These are phyloP conservation scores for Plasmodium yoelii DNA, from an alignment of 169 alveolate genomes.

Conservation along the genomic window DNA sequence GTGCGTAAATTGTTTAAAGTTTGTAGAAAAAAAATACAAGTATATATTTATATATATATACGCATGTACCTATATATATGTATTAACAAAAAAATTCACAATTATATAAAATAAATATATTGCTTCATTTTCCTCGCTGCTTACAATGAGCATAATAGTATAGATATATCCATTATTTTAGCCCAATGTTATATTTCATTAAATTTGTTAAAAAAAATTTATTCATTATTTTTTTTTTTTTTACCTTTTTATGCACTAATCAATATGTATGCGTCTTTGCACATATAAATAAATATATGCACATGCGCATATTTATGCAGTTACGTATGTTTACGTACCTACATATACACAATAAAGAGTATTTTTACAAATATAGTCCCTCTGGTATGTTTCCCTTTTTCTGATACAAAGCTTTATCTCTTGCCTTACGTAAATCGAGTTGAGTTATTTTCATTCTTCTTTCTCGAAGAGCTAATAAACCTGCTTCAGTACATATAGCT, in stretches of 20 bases:
- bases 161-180: too few species aligned
- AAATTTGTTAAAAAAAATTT: too few species aligned
- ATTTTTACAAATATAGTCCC: conserved; percentile 91
- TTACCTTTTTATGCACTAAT: too few species aligned
- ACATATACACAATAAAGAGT: background rate
- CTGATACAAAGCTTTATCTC: conserved; percentile 98
- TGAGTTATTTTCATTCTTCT: conserved; percentile 98
- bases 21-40: conserved; percentile 8
- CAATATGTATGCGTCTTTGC: background rate
- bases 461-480: conserved; percentile 99
- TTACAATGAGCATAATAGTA: too few species aligned
- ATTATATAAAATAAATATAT: conserved; percentile 1
- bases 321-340: background rate
- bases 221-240: too few species aligned
- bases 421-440: conserved; percentile 97
- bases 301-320: background rate
- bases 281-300: background rate
- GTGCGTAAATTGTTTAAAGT: background rate
- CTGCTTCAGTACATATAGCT: conserved; percentile 99
- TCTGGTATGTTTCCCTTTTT: conserved; percentile 99
- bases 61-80: conserved; percentile 1
- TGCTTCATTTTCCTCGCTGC: too few species aligned
- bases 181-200: too few species aligned
- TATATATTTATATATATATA: background rate
- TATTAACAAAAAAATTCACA: conserved; percentile 30